Percentiles rank a stretch among this genome's conserved stretches.
Evolutionary conservation across 2,329 filamentous ascomycete genomes (phyloP).

Genomic region (Botryotinia convoluta): DNA sequence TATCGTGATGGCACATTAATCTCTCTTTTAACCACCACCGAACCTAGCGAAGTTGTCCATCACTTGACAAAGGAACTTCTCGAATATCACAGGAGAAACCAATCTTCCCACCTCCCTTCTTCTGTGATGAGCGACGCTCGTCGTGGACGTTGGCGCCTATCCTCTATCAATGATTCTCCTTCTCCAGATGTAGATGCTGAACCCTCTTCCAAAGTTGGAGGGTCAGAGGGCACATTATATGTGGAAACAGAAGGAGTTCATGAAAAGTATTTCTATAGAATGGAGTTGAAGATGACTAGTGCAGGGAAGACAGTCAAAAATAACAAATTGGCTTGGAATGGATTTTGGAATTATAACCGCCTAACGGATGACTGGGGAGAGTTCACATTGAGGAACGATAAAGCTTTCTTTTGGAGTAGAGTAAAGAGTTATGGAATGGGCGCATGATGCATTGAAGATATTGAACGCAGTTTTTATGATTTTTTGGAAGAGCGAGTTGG

Average conservation of each 20-base stretch:
- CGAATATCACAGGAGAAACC: slow-evolving; percentile 35
- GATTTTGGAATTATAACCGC: slow-evolving; percentile 87
- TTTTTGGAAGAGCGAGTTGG: background rate
- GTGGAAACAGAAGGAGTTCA: slow-evolving; percentile 84
- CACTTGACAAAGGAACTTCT: slow-evolving; percentile 73
- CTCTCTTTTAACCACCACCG: slow-evolving; percentile 73
- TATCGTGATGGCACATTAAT: slow-evolving; percentile 85
- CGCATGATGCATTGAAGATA: slow-evolving; percentile 36
- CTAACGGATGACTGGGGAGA: slow-evolving; percentile 88
- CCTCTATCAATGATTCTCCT: slow-evolving; percentile 28
- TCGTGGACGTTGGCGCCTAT: slow-evolving; percentile 63
- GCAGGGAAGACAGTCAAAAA: slow-evolving; percentile 66
- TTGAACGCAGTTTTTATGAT: background rate
- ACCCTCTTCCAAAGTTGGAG: slow-evolving; percentile 30
- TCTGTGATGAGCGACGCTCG: slow-evolving; percentile 66
- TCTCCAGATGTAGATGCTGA: slow-evolving; percentile 32
- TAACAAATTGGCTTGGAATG: slow-evolving; percentile 85
- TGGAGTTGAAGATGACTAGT: slow-evolving; percentile 71
- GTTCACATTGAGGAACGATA: slow-evolving; percentile 65
- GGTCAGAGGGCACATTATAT: slow-evolving; percentile 64
- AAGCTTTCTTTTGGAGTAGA: slow-evolving; percentile 65
- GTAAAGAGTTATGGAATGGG: slow-evolving; percentile 60
- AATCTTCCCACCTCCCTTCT: slow-evolving; percentile 40
- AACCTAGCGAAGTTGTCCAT: slow-evolving; percentile 85
- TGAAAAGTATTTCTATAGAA: slow-evolving; percentile 76